Evolutionary conservation across 208 protist species (phyloP), one percentile per base, ranked within the genome.

Genomic region (Balamuthia mandrillaris): DNA sequence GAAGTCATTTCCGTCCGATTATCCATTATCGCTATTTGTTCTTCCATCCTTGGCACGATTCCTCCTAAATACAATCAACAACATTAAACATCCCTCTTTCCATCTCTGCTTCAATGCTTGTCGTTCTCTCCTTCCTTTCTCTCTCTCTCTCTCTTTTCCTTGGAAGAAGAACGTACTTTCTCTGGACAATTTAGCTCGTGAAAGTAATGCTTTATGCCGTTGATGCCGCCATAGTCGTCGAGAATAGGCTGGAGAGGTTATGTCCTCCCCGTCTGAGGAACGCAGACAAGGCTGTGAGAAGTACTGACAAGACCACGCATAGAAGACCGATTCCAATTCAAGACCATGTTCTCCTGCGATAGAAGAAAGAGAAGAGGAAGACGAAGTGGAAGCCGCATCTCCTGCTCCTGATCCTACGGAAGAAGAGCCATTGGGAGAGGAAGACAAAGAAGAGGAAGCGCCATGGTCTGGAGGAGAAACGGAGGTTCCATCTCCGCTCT

Each of bases 251-350:
- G 83, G 83, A 29, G 70, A 81, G 39, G 85, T 75, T 0, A 49
- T 18, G 27, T 90, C 88, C n/a, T 90, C 88, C 21, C 33, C 18
- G 31, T 86, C 56, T n/a, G n/a, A n/a, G n/a, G n/a, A n/a, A 27
- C 51, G 72, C 31, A 41, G 44, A 24, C 61, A 68, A 1, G 77
- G 54, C 21, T 39, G 51, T 16, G 86, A 86, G 31, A 91, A 91
- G 27, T 88, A 85, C 27, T 83, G 21, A 35, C 89, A 91, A 33
- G 72, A 82, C 86, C 86, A 91, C 37, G 87, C 86, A n/a, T 90
- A 91, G 45, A 88, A 89, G 27, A 65, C 24, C 33, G 52, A 51
- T 24, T 83, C 52, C 5, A 61, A 56, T 39, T 83, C 75, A 37
- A 31, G 7, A 44, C 27, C 3, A 21, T 9, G 6, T 33, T 21